A percentile compares a stretch with the other conserved stretches of the same genome.
Conservation (phyloP, 257 asterid genomes). For the Voacanga thouarsii region DNA sequence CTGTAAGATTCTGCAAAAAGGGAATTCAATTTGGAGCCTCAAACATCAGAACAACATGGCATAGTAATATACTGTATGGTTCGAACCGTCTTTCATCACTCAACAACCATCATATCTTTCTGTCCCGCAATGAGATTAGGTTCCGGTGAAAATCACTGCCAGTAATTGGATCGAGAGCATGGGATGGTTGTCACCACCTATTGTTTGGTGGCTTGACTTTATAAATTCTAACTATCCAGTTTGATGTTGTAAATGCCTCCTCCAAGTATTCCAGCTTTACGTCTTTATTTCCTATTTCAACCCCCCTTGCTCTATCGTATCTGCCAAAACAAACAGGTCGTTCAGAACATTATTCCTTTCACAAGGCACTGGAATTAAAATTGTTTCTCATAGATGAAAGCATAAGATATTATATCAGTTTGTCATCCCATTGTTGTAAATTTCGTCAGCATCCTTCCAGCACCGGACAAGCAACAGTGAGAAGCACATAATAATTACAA, state of each 20-base stretch:
- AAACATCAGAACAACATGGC: neutral
- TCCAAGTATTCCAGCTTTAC: conserved; percentile 84
- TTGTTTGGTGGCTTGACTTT: conserved; percentile 93
- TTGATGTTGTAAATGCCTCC: conserved; percentile 95
- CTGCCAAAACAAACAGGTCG: conserved; percentile 35
- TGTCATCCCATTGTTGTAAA: neutral
- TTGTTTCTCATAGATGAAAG: neutral
- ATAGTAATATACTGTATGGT: neutral
- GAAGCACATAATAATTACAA: neutral
- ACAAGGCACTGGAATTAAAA: neutral
- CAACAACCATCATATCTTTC: neutral
- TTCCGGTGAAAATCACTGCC: neutral
- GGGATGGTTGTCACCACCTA: conserved; percentile 54
- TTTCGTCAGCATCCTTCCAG: neutral
- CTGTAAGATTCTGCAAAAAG: conserved; percentile 20
- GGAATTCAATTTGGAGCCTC: neutral
- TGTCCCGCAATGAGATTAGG: conserved; percentile 21
- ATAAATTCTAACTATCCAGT: conserved; percentile 96
- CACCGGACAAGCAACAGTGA: neutral
- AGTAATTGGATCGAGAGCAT: neutral
- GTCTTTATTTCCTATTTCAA: conserved; percentile 95
- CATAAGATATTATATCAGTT: neutral
- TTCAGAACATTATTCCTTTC: neutral
- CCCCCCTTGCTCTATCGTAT: conserved; percentile 95
- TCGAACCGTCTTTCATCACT: conserved; percentile 8